Conservation (phyloP, 2,329 filamentous ascomycete genomes). For the Exophiala oligosperma region DNA sequence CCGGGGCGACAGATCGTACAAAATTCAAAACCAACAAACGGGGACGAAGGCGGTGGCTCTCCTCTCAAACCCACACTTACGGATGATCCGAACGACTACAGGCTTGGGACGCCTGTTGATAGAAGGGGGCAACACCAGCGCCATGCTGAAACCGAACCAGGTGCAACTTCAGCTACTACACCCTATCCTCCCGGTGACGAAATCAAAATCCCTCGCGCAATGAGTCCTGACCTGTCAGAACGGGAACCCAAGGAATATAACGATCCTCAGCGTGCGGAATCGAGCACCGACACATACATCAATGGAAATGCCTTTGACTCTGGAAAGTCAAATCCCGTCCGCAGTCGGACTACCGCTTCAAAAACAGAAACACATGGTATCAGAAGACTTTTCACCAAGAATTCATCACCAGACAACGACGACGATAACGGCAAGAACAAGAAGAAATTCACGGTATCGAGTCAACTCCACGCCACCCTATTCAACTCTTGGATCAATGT, state of each 20-base stretch:
- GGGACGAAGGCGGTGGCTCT: slow-evolving; percentile 1
- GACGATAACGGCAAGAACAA: slow-evolving; percentile 28
- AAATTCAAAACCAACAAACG: neutral
- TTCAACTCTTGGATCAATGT: slow-evolving; percentile 87
- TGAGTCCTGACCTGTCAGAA: slow-evolving; percentile 14
- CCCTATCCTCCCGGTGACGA: slow-evolving; percentile 12
- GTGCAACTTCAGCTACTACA: slow-evolving; percentile 5
- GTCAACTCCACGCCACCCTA: slow-evolving; percentile 72
- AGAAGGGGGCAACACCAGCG: slow-evolving; percentile 7
- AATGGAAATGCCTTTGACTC: slow-evolving; percentile 8
- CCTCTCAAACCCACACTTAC: slow-evolving; percentile 7
- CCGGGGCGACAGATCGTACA: neutral
- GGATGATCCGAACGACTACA: slow-evolving; percentile 23
- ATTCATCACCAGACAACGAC: slow-evolving; percentile 8
- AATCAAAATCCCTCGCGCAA: slow-evolving; percentile 15
- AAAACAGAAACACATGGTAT: slow-evolving; percentile 14
- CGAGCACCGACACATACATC: slow-evolving; percentile 12
- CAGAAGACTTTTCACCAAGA: slow-evolving; percentile 16
- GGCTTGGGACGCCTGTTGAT: slow-evolving; percentile 1
- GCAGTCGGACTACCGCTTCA: slow-evolving; percentile 8
- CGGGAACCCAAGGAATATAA: slow-evolving; percentile 8
- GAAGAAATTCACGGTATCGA: slow-evolving; percentile 54
- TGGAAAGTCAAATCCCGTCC: slow-evolving; percentile 10
- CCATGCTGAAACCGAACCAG: slow-evolving; percentile 19
- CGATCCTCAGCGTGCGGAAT: neutral